A percentile compares a stretch with the other conserved stretches of the same genome.
Evolutionary conservation across 208 protist species (phyloP).

Genomic region (Leishmania turanica): DNA sequence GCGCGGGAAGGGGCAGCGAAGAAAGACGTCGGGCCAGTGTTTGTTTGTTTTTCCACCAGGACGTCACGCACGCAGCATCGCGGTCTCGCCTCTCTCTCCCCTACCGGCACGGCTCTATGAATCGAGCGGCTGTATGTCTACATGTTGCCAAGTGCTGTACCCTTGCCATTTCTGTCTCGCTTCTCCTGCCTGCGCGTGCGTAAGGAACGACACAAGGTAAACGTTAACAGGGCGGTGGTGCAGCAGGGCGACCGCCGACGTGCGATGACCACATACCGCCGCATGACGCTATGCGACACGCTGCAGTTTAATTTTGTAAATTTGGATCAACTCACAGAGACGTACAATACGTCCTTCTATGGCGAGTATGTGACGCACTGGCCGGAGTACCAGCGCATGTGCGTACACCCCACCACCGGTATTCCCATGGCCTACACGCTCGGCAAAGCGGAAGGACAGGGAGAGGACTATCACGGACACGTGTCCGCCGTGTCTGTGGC

Average conservation of each 20-base stretch:
- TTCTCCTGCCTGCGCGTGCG: background rate
- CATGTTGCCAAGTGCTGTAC: background rate
- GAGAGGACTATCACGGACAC: constrained; percentile 97
- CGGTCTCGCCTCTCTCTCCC: too few species aligned
- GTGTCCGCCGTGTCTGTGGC: constrained; percentile 99
- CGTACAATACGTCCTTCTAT: constrained; percentile 98
- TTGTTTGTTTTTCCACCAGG: too few species aligned
- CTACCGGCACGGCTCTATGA: too few species aligned
- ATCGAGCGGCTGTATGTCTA: background rate
- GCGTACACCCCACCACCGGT: constrained; percentile 87
- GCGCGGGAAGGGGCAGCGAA: too few species aligned
- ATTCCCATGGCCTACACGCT: constrained; percentile 97
- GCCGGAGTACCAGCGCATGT: constrained; percentile 96
- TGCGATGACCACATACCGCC: constrained; percentile 92
- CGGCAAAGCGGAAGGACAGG: constrained; percentile 97
- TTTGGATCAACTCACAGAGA: constrained; percentile 97
- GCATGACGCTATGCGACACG: constrained; percentile 94
- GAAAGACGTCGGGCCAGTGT: too few species aligned
- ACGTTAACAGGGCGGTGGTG: background rate
- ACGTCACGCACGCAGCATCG: too few species aligned
- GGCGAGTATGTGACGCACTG: constrained; percentile 97
- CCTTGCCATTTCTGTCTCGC: background rate
- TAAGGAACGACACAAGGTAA: background rate
- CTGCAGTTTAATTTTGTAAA: constrained; percentile 97
- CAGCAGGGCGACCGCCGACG: background rate